Evolutionary conservation across 163 green algal genomes (phyloP).

Genomic region (Scenedesmus sp.): DNA sequence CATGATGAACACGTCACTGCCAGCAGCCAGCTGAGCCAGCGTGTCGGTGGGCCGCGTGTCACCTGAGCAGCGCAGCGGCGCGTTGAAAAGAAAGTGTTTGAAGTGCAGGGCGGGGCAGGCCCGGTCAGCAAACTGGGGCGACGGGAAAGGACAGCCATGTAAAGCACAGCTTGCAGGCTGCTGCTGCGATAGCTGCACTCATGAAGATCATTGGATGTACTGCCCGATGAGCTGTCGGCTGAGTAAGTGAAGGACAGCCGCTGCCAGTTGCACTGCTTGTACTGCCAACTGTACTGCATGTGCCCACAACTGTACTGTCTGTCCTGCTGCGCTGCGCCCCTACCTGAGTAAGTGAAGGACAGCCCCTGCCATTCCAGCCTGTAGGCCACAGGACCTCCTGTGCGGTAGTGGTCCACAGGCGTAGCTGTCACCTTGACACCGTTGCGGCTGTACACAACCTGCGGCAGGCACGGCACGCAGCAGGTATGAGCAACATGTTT

Average conservation of each 20-base stretch:
- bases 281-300: too few species aligned
- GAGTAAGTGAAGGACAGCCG: too few species aligned
- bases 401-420: conserved; percentile 64
- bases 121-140: too few species aligned
- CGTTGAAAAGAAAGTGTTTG: too few species aligned
- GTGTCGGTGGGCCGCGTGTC: conserved; percentile 54
- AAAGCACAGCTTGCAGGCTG: too few species aligned
- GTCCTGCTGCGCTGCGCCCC: background rate
- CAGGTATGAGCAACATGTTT: background rate
- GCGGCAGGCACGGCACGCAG: background rate
- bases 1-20: conserved; percentile 59
- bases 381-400: conserved; percentile 57
- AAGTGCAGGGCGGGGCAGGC: too few species aligned
- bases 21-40: conserved; percentile 53
- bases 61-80: conserved; percentile 44
- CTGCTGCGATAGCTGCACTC: too few species aligned
- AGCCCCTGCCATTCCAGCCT: conserved; percentile 64
- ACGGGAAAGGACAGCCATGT: too few species aligned
- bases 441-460: conserved; percentile 25
- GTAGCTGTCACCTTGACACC: conserved; percentile 63
- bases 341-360: conserved; percentile 64
- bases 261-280: too few species aligned
- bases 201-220: too few species aligned
- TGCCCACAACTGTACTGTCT: background rate
- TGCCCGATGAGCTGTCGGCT: too few species aligned